A percentile compares a stretch with the other conserved stretches of the same genome.
phyloP scores from a whole-genome alignment of 345 rosid species.

The Populus alba region DNA sequence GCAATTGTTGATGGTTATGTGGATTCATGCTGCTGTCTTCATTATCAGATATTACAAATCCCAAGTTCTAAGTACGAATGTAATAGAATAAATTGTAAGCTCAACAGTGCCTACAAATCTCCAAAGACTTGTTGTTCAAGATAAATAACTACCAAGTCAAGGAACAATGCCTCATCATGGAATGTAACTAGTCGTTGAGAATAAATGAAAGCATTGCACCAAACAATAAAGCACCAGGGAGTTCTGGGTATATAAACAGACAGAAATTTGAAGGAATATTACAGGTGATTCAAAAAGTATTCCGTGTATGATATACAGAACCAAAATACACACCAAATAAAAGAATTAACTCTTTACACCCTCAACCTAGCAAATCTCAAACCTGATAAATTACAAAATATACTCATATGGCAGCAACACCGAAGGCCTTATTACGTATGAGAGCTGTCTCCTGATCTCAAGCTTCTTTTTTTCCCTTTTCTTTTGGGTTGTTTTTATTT shows the following conservation, averaged over 20 bases:
- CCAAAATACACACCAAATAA: neutral
- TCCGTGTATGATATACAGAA: neutral
- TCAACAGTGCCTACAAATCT: neutral
- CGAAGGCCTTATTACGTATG: slow-evolving; percentile 35
- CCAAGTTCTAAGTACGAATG: neutral
- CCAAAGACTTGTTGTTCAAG: neutral
- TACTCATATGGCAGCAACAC: slow-evolving; percentile 28
- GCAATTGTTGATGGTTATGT: neutral
- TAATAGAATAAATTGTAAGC: neutral
- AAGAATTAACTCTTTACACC: slow-evolving; percentile 16
- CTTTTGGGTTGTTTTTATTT: neutral
- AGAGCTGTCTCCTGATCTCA: slow-evolving; percentile 3
- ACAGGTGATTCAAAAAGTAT: neutral
- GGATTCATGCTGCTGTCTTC: neutral
- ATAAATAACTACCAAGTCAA: neutral
- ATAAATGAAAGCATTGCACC: neutral
- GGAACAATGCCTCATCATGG: neutral
- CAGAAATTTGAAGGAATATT: neutral
- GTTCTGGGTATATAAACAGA: slow-evolving; percentile 5
- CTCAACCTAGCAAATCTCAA: slow-evolving; percentile 1
- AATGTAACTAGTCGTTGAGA: neutral
- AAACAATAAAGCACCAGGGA: neutral
- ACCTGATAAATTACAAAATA: slow-evolving; percentile 21
- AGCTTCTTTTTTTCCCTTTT: neutral
- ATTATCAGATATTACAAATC: neutral